Percentiles rank a stretch among this genome's conserved stretches.
Conservation (phyloP, 2,329 filamentous ascomycete genomes). For the Penicillium sclerotiorum region DNA sequence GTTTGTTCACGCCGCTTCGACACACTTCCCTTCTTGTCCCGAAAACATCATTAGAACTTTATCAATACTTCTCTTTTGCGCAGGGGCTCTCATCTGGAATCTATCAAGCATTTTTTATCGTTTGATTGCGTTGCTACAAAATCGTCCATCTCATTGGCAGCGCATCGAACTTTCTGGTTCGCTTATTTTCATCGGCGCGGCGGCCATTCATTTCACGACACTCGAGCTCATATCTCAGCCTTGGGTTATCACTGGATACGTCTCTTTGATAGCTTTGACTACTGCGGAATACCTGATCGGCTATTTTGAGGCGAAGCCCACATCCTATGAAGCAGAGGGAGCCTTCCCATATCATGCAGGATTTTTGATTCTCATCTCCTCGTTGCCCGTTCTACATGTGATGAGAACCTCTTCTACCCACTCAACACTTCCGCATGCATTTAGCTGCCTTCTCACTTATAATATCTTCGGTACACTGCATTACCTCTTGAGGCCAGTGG, state of each 20-base stretch:
- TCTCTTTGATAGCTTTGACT: slow-evolving; percentile 4
- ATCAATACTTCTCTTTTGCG: slow-evolving; percentile 13
- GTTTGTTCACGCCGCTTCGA: slow-evolving; percentile 8
- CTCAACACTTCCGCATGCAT: neutral
- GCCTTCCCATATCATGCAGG: slow-evolving; percentile 6
- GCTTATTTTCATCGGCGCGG: slow-evolving; percentile 14
- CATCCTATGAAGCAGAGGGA: neutral
- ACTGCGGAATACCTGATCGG: slow-evolving; percentile 7
- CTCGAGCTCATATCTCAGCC: slow-evolving; percentile 5
- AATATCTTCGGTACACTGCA: neutral
- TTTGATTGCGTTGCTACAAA: slow-evolving; percentile 7
- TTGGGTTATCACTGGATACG: slow-evolving; percentile 4
- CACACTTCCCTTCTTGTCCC: slow-evolving; percentile 12
- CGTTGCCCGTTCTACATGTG: slow-evolving; percentile 8
- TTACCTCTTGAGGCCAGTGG: slow-evolving; percentile 9
- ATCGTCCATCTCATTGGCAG: slow-evolving; percentile 8
- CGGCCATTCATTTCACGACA: slow-evolving; percentile 10
- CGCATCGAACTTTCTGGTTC: slow-evolving; percentile 14
- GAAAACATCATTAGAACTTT: slow-evolving; percentile 9
- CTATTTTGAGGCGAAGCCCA: neutral
- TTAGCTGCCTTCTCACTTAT: neutral
- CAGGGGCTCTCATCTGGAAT: slow-evolving; percentile 11
- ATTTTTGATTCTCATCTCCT: slow-evolving; percentile 6
- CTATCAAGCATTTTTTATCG: slow-evolving; percentile 14
- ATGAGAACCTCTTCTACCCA: neutral